Conservation (phyloP, 352 stramenopile species). For the Phytophthora melonis region DNA sequence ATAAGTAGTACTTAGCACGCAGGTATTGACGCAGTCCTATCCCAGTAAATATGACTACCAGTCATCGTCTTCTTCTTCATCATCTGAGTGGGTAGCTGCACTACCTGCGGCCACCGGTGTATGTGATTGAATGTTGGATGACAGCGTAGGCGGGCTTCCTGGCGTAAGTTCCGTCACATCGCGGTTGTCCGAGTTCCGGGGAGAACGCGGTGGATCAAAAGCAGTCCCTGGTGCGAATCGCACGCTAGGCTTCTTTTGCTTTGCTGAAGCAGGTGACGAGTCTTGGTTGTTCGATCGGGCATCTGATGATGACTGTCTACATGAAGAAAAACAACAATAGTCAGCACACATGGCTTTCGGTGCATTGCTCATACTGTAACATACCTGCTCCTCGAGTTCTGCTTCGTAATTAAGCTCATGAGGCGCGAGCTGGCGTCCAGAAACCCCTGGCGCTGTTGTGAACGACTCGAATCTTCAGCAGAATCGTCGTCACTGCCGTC, state of each 20-base stretch:
- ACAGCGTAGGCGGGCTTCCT: slow-evolving; percentile 15
- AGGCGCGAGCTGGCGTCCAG: slow-evolving; percentile 41
- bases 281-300: slow-evolving; percentile 9
- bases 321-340: neutral
- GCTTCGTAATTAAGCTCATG: slow-evolving; percentile 40
- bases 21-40: neutral
- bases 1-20: too few species aligned
- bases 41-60: slow-evolving; percentile 21
- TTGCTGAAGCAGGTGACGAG: neutral
- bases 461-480: slow-evolving; percentile 13
- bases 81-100: slow-evolving; percentile 27
- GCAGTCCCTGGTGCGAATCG: slow-evolving; percentile 36
- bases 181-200: slow-evolving; percentile 28
- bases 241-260: slow-evolving; percentile 31
- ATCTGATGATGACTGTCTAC: slow-evolving; percentile 3
- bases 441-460: slow-evolving; percentile 36
- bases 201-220: slow-evolving; percentile 14
- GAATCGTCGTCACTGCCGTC: slow-evolving; percentile 21
- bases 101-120: slow-evolving; percentile 1
- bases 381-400: slow-evolving; percentile 41
- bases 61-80: slow-evolving; percentile 33
- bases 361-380: neutral
- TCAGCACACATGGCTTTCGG: neutral
- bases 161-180: slow-evolving; percentile 29
- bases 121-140: slow-evolving; percentile 1